phyloP scores from a whole-genome alignment of 805 yeast genomes.

The Cyberlindnera galapagoensis region DNA sequence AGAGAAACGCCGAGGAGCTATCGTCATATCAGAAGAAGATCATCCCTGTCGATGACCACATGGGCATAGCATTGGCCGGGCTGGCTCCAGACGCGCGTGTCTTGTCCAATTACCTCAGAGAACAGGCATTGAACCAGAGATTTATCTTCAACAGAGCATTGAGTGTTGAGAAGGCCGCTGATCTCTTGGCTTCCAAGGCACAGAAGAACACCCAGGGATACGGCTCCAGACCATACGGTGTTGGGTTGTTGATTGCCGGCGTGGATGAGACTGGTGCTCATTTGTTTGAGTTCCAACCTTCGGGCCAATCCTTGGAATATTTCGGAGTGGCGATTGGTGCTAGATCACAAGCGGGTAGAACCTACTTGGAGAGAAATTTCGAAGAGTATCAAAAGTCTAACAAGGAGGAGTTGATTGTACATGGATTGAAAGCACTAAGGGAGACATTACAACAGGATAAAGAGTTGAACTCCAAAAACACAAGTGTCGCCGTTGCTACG shows the following conservation, averaged over 20 bases:
- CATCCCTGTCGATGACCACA: constrained; percentile 84
- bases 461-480: constrained; percentile 75
- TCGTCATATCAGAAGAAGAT: constrained; percentile 96
- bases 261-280: constrained; percentile 93
- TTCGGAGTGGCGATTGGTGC: constrained; percentile 97
- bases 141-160: constrained; percentile 83
- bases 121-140: constrained; percentile 83
- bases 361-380: constrained; percentile 84
- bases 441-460: constrained; percentile 94
- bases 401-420: constrained; percentile 71
- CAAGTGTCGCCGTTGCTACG: constrained; percentile 93
- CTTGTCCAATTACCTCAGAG: constrained; percentile 79
- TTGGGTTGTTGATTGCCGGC: constrained; percentile 86
- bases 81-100: constrained; percentile 98
- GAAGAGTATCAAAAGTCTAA: constrained; percentile 56
- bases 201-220: constrained; percentile 94
- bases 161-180: constrained; percentile 75
- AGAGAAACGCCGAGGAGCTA: constrained; percentile 91
- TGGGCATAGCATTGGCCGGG: constrained; percentile 96
- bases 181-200: constrained; percentile 90
- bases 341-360: constrained; percentile 96
- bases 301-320: constrained; percentile 89
- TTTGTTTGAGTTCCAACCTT: constrained; percentile 89
- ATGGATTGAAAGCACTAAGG: constrained; percentile 84
- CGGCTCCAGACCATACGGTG: constrained; percentile 98